These are phyloP conservation scores for Rhodomyrtus psidioides DNA, from an alignment of 441 rosid genomes.

Conservation along the genomic window DNA sequence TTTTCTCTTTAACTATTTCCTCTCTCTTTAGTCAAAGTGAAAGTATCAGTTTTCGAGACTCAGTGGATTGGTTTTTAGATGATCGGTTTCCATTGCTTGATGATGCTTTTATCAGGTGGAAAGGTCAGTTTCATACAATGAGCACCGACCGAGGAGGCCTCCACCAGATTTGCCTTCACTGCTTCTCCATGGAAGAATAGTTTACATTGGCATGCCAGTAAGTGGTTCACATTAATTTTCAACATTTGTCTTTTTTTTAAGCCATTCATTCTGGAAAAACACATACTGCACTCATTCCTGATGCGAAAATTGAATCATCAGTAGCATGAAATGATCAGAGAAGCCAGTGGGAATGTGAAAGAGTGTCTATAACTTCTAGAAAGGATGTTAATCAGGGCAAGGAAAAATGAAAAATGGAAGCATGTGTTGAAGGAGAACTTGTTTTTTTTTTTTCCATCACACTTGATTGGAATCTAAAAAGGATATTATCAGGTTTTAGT, in stretches of 20 bases:
- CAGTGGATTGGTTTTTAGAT: too few species aligned
- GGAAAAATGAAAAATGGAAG: neutral
- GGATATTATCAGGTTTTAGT: neutral
- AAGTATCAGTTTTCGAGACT: too few species aligned
- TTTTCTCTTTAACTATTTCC: neutral
- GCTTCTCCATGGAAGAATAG: constrained; percentile 69
- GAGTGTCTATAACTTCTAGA: neutral
- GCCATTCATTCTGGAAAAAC: neutral
- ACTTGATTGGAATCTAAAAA: neutral
- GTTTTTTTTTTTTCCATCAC: neutral
- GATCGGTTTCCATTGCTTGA: too few species aligned
- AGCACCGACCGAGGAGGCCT: constrained; percentile 45
- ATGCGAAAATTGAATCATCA: neutral
- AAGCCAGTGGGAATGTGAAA: neutral
- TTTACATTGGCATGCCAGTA: constrained; percentile 90
- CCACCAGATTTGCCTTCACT: constrained; percentile 81
- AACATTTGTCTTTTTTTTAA: neutral
- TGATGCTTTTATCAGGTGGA: constrained; percentile 36
- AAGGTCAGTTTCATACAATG: constrained; percentile 50
- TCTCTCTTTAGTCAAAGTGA: constrained; percentile 18
- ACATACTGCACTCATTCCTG: neutral
- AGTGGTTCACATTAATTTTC: constrained; percentile 2
- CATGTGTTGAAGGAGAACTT: neutral
- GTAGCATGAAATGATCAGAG: neutral
- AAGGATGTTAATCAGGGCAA: neutral